Evolutionary conservation across 164 flowering plant species (phyloP), one percentile per base, ranked within the genome.

Genomic region (Vitis riparia): DNA sequence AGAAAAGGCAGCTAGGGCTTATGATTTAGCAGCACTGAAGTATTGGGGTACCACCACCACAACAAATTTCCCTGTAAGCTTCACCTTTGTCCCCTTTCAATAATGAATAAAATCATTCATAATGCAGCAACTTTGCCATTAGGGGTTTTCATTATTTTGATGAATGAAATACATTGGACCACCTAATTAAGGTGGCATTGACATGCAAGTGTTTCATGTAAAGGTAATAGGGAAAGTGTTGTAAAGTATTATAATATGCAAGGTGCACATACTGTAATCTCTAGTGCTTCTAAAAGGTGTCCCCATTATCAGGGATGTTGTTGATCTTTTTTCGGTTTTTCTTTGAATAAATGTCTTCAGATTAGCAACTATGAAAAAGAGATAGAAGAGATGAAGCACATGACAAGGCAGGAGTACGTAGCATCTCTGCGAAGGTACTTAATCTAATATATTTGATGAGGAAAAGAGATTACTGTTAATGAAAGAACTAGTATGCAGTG

Each of bases 21-120:
- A 93, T 73, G 98, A 93, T 86, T 87, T 93, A 79, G 98, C 97
- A 65, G 98, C 98, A 59, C 67, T 93, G 69, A 93, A 94, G 73
- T 94, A 94, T 58, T 94, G 98, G 98, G 98, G 98, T 15, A 73
- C 97, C 55, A 86, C 97, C 17, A 91, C 97, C 53, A 94, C 97
- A 3, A 88, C 93, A 8, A 91, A 91, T 76, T 91, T 87, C 74
- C 96, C 97, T 0, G 97, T 92, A 82, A 74, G 86, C 71, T 50
- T 59, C 19, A 32, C 13, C 14, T 1, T 51, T 14, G 27, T 62
- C 63, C 11, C 59, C 14, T 16, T 57, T 55, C 13, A 27, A 16
- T 19, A 17, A 57, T 8, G 9, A 57, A 57, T 16, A 0, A 19
- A 57, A 57, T 57, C 59, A 57, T 57, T 57, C 16, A 16, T n/a